A percentile compares a stretch with the other conserved stretches of the same genome.
Conservation (phyloP, 192 early-diverging fungal species). For the Backusella tuberculispora region DNA sequence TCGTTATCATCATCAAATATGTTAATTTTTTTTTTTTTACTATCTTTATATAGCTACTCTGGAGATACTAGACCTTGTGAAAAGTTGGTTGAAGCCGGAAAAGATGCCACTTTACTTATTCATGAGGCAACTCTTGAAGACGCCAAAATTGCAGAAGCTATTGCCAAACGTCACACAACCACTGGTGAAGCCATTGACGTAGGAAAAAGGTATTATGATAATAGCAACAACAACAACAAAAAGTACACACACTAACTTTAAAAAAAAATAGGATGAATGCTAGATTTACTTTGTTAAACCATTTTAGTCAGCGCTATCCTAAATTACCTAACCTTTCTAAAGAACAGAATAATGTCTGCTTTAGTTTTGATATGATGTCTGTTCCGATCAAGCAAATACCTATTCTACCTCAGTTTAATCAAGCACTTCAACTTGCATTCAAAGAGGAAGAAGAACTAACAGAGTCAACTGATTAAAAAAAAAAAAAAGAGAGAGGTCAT, state of each 20-base stretch:
- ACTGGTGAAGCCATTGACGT: constrained; percentile 87
- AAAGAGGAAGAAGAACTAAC: constrained; percentile 39
- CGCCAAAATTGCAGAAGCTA: constrained; percentile 69
- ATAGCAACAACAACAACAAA: neutral
- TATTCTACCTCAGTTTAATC: constrained; percentile 52
- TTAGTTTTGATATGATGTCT: constrained; percentile 83
- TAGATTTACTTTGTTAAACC: constrained; percentile 83
- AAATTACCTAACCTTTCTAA: constrained; percentile 71
- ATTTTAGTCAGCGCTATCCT: constrained; percentile 96
- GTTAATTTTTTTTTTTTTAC: neutral
- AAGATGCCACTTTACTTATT: constrained; percentile 75
- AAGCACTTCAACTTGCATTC: constrained; percentile 60
- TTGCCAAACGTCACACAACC: constrained; percentile 83
- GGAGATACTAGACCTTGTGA: constrained; percentile 91
- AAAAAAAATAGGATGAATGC: constrained; percentile 76
- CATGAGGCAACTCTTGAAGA: constrained; percentile 94
- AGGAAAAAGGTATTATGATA: constrained; percentile 54
- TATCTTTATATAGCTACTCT: constrained; percentile 68
- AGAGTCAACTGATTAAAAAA: constrained; percentile 1
- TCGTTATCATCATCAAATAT: constrained; percentile 11
- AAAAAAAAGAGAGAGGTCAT: constrained; percentile 1
- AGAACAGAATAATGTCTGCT: constrained; percentile 54
- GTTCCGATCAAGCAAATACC: constrained; percentile 55
- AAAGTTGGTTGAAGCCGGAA: constrained; percentile 71
- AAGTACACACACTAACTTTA: neutral